These are phyloP conservation scores for Candida takata DNA, from an alignment of 805 yeast species.

Conservation along the genomic window DNA sequence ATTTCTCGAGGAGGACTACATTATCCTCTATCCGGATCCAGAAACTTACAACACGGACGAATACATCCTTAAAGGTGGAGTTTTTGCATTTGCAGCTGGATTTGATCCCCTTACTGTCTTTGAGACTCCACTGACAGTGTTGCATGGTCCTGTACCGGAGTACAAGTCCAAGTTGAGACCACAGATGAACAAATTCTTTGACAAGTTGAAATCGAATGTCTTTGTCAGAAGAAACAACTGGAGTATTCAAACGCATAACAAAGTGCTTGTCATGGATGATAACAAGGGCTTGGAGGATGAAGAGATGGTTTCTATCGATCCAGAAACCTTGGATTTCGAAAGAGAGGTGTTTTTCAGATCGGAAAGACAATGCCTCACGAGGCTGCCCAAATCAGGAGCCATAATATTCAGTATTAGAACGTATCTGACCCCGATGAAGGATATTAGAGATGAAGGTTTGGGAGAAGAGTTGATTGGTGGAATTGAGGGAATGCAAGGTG, in stretches of 20 bases:
- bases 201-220: slow-evolving; percentile 43
- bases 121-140: slow-evolving; percentile 46
- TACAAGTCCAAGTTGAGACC: slow-evolving; percentile 47
- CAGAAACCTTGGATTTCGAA: slow-evolving; percentile 27
- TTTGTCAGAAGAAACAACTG: slow-evolving; percentile 62
- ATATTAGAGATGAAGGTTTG: slow-evolving; percentile 38
- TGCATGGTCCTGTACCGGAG: slow-evolving; percentile 71
- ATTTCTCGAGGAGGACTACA: slow-evolving; percentile 31
- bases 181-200: slow-evolving; percentile 65
- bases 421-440: slow-evolving; percentile 45
- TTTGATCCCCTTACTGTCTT: slow-evolving; percentile 54
- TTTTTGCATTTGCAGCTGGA: slow-evolving; percentile 64
- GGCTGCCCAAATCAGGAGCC: slow-evolving; percentile 41
- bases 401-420: slow-evolving; percentile 50
- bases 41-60: slow-evolving; percentile 39
- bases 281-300: slow-evolving; percentile 32
- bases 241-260: slow-evolving; percentile 58
- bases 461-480: slow-evolving; percentile 54
- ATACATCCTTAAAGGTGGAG: slow-evolving; percentile 49
- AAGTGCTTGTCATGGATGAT: slow-evolving; percentile 38
- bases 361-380: slow-evolving; percentile 52
- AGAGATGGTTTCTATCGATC: slow-evolving; percentile 27
- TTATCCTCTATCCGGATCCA: slow-evolving; percentile 40
- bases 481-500: slow-evolving; percentile 54
- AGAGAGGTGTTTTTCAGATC: slow-evolving; percentile 47